These are phyloP conservation scores for Sporothrix humicola DNA, from an alignment of 2,329 filamentous ascomycete species.

Conservation along the genomic window DNA sequence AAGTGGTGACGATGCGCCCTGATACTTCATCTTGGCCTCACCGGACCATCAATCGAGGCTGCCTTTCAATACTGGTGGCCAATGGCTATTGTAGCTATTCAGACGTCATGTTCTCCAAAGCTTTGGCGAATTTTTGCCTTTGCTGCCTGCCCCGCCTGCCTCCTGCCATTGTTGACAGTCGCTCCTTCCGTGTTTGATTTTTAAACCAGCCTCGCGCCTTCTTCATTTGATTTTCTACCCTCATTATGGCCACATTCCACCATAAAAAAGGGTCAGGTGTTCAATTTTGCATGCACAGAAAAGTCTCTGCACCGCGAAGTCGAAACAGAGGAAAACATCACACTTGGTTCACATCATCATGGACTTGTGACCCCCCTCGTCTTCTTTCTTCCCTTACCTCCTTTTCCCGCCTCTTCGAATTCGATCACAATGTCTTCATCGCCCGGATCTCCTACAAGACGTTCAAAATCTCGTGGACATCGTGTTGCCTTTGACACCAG, in stretches of 20 bases:
- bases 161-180: not conserved
- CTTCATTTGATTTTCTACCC: not conserved
- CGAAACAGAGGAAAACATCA: not conserved
- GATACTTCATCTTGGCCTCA: not conserved
- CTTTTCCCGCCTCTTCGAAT: not conserved
- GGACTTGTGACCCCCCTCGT: not conserved
- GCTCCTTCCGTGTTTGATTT: constrained; percentile 12
- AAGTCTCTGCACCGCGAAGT: not conserved
- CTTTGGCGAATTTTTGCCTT: not conserved
- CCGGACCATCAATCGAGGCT: not conserved
- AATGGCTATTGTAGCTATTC: too few relatives aligned
- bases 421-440: constrained; percentile 30
- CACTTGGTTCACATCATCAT: not conserved
- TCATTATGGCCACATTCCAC: not conserved
- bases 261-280: constrained; percentile 3
- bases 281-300: not conserved
- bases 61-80: too few relatives aligned
- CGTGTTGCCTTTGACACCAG: constrained; percentile 36
- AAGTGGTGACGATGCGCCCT: not conserved
- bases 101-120: not conserved
- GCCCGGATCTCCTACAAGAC: constrained; percentile 4
- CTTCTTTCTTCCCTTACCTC: not conserved
- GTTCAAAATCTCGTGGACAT: not conserved
- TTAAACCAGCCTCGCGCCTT: not conserved
- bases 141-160: constrained; percentile 4